Base-by-base conservation (phyloP, 176 grass and related monocot species). In the Hsuehochloa calcarea region DNA sequence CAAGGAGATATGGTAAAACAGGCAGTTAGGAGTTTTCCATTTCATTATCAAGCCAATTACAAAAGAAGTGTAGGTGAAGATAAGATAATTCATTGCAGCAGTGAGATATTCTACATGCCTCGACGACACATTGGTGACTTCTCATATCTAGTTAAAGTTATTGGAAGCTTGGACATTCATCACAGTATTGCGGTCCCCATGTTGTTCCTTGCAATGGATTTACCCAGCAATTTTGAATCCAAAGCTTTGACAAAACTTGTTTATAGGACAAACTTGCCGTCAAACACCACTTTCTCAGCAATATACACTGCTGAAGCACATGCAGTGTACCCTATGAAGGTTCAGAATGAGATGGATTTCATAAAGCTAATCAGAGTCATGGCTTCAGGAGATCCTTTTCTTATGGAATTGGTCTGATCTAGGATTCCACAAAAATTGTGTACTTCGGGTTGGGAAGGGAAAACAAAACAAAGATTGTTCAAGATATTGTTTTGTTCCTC, bases 41-140 rank as follows among this genome's bases (percentile, higher is more conserved):
- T 88, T 77, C 91, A 95, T 52, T 87, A 93, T 71, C 85, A 97
- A 84, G 86, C 65, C 31, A 93, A 90, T 50, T 97, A 95, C 89
- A 97, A 86, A 81, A 86, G 75, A 86, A 92, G 76, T 38, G 83
- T 91, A 15, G 78, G 82, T 3, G 95, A 95, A 85, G 83, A 91
- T 77, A 93, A 88, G n/a, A 78, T 95, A 68, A 83, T 91, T 58
- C 90, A 84, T 74, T 97, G 90, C 70, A 79, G 79, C 85, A 85
- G 95, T 67, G 95, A 97, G 85, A 54, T 95, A 88, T 95, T 97
- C 85, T 97, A 95, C 70, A 67, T 95, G 39, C 95, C 92, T 76
- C 85, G 77, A 59, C 45, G 70, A 49, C 78, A 93, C 35, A 84
- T 87, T 29, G 52, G 82, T 50, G 91, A 87, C 60, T 95, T 95